phyloP scores from a whole-genome alignment of 108 stramenopile species.

The Discostella stelligeroides region DNA sequence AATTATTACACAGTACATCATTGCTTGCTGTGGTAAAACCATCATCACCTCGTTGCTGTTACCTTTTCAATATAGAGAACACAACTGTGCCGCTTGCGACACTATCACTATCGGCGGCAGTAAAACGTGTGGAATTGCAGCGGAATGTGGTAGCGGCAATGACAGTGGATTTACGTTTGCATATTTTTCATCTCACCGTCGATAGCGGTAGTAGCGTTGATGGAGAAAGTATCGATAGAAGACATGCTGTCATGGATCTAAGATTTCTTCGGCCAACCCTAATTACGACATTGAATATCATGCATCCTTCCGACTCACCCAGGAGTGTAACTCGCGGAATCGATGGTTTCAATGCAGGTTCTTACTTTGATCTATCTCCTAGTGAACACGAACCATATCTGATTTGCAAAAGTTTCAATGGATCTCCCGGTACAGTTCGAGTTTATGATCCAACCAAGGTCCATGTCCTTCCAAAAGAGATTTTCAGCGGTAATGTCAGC shows the following conservation, averaged over 20 bases:
- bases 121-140: constrained; percentile 44
- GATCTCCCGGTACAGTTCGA: constrained; percentile 36
- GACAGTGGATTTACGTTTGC: constrained; percentile 44
- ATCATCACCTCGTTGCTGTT: constrained; percentile 40
- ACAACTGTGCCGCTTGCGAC: constrained; percentile 27
- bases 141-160: constrained; percentile 38
- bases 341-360: constrained; percentile 34
- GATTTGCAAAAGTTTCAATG: constrained; percentile 48
- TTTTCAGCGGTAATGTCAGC: constrained; percentile 25
- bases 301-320: constrained; percentile 43
- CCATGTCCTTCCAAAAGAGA: too few species aligned
- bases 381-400: constrained; percentile 31
- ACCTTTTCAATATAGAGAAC: constrained; percentile 39
- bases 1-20: constrained; percentile 33
- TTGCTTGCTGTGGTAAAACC: constrained; percentile 35
- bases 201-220: background rate
- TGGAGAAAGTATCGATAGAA: constrained; percentile 1
- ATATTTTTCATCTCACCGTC: constrained; percentile 36
- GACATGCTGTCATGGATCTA: background rate
- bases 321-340: constrained; percentile 43
- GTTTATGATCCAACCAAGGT: constrained; percentile 47
- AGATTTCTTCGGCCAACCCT: constrained; percentile 22
- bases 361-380: constrained; percentile 47
- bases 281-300: constrained; percentile 38
- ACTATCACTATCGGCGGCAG: constrained; percentile 43